Conservation (phyloP, 1,284 basidiomycete genomes). For the Ganoderma lingzhi region DNA sequence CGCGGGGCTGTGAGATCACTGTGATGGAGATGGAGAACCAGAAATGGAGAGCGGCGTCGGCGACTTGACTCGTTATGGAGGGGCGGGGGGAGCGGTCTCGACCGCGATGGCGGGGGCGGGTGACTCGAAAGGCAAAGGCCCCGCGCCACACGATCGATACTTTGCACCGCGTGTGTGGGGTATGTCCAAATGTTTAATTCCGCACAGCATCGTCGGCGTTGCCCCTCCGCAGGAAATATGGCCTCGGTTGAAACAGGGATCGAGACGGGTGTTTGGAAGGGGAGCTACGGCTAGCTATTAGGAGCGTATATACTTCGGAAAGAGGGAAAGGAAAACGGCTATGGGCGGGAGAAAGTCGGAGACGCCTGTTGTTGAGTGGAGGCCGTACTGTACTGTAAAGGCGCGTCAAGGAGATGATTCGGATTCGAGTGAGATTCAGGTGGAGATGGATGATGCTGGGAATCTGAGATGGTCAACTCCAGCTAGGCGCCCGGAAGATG, state of each 20-base stretch:
- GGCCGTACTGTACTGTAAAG: background rate
- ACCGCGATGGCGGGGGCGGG: conserved; percentile 2
- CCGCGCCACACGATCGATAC: conserved; percentile 27
- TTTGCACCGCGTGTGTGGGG: conserved; percentile 29
- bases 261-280: conserved; percentile 5
- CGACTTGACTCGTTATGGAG: conserved; percentile 15
- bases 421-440: conserved; percentile 22
- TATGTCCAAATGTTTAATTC: conserved; percentile 22
- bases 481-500: conserved; percentile 23
- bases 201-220: conserved; percentile 16
- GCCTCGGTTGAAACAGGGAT: background rate
- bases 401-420: conserved; percentile 14
- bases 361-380: conserved; percentile 10
- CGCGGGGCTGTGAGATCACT: background rate
- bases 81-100: conserved; percentile 1
- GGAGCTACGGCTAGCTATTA: background rate
- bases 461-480: conserved; percentile 27
- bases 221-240: background rate
- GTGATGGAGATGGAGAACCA: background rate
- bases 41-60: conserved; percentile 3
- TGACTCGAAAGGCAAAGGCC: conserved; percentile 25
- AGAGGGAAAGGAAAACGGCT: background rate
- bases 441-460: conserved; percentile 30
- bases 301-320: conserved; percentile 6
- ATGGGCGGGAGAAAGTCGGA: conserved; percentile 26